Evolutionary conservation across 1,139 yeast genomes (phyloP), one percentile per base, ranked within the genome.

Genomic region (Geotrichum phurueaensis): DNA sequence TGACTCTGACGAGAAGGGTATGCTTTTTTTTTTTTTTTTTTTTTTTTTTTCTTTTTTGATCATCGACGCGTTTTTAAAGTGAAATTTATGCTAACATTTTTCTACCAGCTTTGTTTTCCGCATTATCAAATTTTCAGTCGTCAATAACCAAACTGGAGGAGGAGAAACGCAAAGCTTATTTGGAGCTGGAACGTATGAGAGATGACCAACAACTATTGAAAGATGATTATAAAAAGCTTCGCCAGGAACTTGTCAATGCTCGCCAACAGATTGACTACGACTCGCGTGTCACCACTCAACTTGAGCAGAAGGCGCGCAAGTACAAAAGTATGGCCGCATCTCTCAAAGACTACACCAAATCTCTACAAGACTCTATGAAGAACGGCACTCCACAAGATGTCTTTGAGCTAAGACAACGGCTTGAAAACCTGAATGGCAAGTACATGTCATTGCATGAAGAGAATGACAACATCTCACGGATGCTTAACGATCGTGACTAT

Each of bases 1-100:
- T 49, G 71, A 69, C 53, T 65, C 65, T n/a, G 68, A 67, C 36
- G 70, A 68, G 59, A 65, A 65, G 51, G 71, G 61, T 58, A 23
- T 18, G 61, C 43, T 10, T 51, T 45, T n/a, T 20, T 25, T 29
- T 23, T n/a, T 9, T 29, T 23, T 39, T 39, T 31, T 13, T 13
- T 45, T 4, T 48, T 33, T 22, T 22, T n/a, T 9, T 29, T 23
- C 25, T 39, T 31, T 13, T 13, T 45, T 4, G 31, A 20, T 22
- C 13, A 7, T 9, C 1, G 12, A 20, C 20, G 12, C 20, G 27
- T 15, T 9, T 23, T 51, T 15, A 29, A 22, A 12, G 15, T 12
- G 9, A 39, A 10, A 36, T 2, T n/a, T 23, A 18, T 56, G 31
- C 58, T 56, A 51, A 56, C 57, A 31, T 10, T 4, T 39, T 39